Base-by-base conservation (phyloP, 805 yeast species). In the Candida sanyiensis region DNA sequence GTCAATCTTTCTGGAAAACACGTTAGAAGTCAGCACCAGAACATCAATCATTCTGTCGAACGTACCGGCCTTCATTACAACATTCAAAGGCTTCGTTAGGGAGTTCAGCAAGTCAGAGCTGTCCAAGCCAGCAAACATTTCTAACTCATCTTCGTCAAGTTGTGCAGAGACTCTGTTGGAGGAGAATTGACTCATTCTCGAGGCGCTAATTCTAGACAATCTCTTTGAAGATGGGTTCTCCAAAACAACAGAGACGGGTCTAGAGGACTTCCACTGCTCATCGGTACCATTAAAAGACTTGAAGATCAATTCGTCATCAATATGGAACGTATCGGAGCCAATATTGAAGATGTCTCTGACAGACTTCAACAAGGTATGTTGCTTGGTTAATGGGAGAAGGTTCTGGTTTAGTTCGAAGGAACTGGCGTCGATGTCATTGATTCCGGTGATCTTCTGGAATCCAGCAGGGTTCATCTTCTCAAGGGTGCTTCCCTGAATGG, bases 31-130 rank as follows among this genome's bases (percentile, higher is more conserved):
- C 56, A 74, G 68, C 5, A 90, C 87, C 37, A 90, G 61, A 17
- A 89, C 69, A 58, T 90, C 97, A 39, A 88, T 69, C 49, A 90
- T 68, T 49, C 78, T 77, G 31, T 85, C 93, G 40, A 86, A 61
- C 1, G 84, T 71, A 1, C 93, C 93, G 4, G 85, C 74, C 49
- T 78, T 80, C 20, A 77, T 61, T 6, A 73, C 80, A 7, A 75
- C 80, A 39, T 62, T 57, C 17, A 39, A 52, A 16, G 50, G 64
- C 41, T 50, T 65, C 46, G 39, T 38, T 26, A 54, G 32, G 1
- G 56, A 51, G 39, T 54, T 54, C 17, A 54, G 37, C 9, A 54
- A 19, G 22, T 45, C 47, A 2, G 57, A 41, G 26, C 40, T 51
- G 39, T 62, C 60, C 18, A 62, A 44, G n/a, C 55, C 45, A 5